Evolutionary conservation across 352 stramenopile genomes (phyloP).

Genomic region (Phytopythium delawarense): DNA sequence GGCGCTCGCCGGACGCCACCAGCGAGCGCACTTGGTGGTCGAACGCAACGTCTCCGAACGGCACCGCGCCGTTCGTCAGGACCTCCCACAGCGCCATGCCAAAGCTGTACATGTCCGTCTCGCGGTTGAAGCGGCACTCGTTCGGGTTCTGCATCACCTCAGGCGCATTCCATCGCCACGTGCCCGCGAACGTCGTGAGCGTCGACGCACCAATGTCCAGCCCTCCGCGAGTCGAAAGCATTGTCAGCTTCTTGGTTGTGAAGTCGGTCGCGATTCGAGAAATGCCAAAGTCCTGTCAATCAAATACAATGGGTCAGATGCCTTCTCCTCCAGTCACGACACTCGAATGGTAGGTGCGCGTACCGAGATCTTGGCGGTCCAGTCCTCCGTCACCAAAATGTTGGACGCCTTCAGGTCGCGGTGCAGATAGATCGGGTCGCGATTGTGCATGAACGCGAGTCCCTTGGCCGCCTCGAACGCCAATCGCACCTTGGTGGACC

Average conservation of each 20-base stretch:
- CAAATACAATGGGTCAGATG: not conserved
- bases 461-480: conserved; percentile 68
- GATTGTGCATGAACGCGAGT: conserved; percentile 77
- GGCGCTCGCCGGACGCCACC: conserved; percentile 50
- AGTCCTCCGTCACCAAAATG: conserved; percentile 70
- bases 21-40: conserved; percentile 65
- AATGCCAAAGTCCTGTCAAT: conserved; percentile 54
- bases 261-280: conserved; percentile 70
- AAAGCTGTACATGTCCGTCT: conserved; percentile 78
- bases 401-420: conserved; percentile 74
- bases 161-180: conserved; percentile 70
- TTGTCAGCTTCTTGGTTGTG: conserved; percentile 37
- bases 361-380: conserved; percentile 64
- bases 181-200: conserved; percentile 64
- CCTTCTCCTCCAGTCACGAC: not conserved
- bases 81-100: conserved; percentile 66
- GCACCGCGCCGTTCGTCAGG: conserved; percentile 57
- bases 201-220: conserved; percentile 26
- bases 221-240: conserved; percentile 6
- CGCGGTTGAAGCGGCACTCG: conserved; percentile 62
- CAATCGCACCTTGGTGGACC: conserved; percentile 60
- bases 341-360: not conserved
- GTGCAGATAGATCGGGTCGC: conserved; percentile 68
- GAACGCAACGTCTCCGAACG: conserved; percentile 61
- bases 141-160: conserved; percentile 71